phyloP scores from a whole-genome alignment of 2,329 filamentous ascomycete genomes.

The Pestalotiopsis fici region DNA sequence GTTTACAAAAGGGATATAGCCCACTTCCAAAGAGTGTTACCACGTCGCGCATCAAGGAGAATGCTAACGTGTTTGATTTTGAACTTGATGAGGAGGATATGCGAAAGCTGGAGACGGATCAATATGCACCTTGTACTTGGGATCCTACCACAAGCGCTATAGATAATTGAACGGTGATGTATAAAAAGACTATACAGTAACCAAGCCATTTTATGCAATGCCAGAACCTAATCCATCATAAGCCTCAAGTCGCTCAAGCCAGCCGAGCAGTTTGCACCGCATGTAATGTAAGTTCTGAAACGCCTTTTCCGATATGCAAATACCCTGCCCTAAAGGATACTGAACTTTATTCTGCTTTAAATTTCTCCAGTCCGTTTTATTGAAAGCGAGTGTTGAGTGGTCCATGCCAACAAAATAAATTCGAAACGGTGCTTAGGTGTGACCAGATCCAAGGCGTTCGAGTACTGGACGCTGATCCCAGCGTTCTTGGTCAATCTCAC shows the following conservation, averaged over 20 bases:
- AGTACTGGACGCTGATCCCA: slow-evolving; percentile 31
- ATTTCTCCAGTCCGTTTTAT: not conserved
- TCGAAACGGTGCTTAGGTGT: not conserved
- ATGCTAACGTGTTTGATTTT: slow-evolving; percentile 58
- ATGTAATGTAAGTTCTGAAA: not conserved
- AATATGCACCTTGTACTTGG: slow-evolving; percentile 58
- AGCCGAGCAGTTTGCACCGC: not conserved
- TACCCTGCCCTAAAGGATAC: not conserved
- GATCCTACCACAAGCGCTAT: slow-evolving; percentile 53
- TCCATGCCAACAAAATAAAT: not conserved
- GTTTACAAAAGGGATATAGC: slow-evolving; percentile 75
- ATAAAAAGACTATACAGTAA: not conserved
- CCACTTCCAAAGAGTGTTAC: slow-evolving; percentile 76
- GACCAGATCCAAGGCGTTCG: slow-evolving; percentile 24
- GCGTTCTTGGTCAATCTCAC: slow-evolving; percentile 19
- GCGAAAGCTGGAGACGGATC: slow-evolving; percentile 46
- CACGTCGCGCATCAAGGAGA: slow-evolving; percentile 65
- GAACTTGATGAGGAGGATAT: slow-evolving; percentile 56
- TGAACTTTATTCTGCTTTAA: not conserved
- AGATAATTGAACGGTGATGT: slow-evolving; percentile 27
- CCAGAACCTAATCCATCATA: not conserved
- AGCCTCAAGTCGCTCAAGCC: slow-evolving; percentile 11
- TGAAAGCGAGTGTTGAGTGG: not conserved
- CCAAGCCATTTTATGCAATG: not conserved
- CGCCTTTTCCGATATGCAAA: not conserved